Percentiles rank a stretch among this genome's conserved stretches.
Conservation (phyloP, 352 stramenopile species). For the Phytophthora rubi region DNA sequence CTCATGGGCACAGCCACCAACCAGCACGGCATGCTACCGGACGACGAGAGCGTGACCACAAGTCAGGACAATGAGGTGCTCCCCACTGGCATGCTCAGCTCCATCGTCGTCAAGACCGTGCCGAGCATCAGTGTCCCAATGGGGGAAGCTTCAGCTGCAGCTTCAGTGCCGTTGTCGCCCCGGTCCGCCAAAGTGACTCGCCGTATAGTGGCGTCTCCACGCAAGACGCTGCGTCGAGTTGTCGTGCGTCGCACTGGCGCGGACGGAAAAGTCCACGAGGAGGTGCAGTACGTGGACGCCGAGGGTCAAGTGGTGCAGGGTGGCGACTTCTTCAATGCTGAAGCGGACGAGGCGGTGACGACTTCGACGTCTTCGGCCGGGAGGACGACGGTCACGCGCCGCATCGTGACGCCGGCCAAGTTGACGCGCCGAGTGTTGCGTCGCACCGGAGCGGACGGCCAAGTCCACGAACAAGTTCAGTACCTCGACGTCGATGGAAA, state of each 20-base stretch:
- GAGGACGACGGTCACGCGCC: conserved; percentile 15
- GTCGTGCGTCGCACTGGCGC: conserved; percentile 21
- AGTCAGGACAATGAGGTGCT: conserved; percentile 8
- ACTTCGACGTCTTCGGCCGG: not conserved
- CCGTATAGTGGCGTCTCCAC: conserved; percentile 27
- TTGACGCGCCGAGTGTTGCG: conserved; percentile 23
- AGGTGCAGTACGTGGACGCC: conserved; percentile 30
- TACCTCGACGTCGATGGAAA: conserved; percentile 35
- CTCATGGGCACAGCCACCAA: conserved; percentile 17
- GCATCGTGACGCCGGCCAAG: conserved; percentile 13
- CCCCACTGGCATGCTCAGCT: conserved; percentile 15
- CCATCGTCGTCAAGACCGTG: conserved; percentile 34
- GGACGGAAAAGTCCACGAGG: conserved; percentile 28
- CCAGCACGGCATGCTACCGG: conserved; percentile 22
- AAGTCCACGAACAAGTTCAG: conserved; percentile 27
- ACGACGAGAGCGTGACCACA: conserved; percentile 5
- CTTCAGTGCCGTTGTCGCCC: conserved; percentile 21
- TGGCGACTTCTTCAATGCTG: conserved; percentile 18
- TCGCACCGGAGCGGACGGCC: conserved; percentile 20
- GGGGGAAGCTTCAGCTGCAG: not conserved
- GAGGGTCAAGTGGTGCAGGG: conserved; percentile 20
- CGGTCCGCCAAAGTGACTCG: conserved; percentile 26
- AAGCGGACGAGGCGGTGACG: conserved; percentile 4
- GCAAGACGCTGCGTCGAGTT: conserved; percentile 32
- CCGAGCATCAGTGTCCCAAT: conserved; percentile 2